Evolutionary conservation across 805 yeast species (phyloP), one percentile per base, ranked within the genome.

Genomic region (Starmera caribaea): DNA sequence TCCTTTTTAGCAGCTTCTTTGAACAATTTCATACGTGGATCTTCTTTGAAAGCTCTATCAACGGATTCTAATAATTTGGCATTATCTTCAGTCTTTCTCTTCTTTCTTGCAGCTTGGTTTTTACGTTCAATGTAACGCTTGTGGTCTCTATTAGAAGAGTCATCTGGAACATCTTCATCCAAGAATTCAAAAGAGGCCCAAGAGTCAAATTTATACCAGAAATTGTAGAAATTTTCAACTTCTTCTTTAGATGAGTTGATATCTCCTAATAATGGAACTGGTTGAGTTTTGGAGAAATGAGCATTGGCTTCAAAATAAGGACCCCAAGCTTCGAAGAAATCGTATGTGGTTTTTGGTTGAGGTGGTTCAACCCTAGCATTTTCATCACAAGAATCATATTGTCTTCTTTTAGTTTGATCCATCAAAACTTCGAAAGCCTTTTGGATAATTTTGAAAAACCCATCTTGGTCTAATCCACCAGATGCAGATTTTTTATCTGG

Each of bases 101-200:
- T 92, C 74, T 86, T 84, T 73, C 98, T 85, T 43, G 94, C 86
- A 51, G 95, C 88, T 66, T 85, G 78, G 74, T 92, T 92, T 76
- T 92, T 92, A 74, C 90, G 87, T 71, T 92, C 98, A 53, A 89
- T 81, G 73, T 87, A 85, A 71, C 98, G 95, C 74, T 92, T 92
- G 78, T 92, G 95, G 65, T 92, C 98, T 76, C 98, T 88, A 80
- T 92, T 92, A 45, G 96, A 84, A 42, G 97, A 85, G 68, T 92
- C 98, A 71, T 92, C 98, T 53, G 98, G 98, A 57, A 89, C 96
- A 61, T 92, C 98, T 73, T 92, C 98, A 61, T 92, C 98, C 63
- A 88, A 76, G 71, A 89, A 92, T 70, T 92, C 98, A 61, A 92
- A 92, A 36, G 95, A 73, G 73, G 96, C 85, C 98, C 98, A 92